Evolutionary conservation across 164 flowering plant genomes (phyloP), one percentile per base, ranked within the genome.

Genomic region (Akebia trifoliata): DNA sequence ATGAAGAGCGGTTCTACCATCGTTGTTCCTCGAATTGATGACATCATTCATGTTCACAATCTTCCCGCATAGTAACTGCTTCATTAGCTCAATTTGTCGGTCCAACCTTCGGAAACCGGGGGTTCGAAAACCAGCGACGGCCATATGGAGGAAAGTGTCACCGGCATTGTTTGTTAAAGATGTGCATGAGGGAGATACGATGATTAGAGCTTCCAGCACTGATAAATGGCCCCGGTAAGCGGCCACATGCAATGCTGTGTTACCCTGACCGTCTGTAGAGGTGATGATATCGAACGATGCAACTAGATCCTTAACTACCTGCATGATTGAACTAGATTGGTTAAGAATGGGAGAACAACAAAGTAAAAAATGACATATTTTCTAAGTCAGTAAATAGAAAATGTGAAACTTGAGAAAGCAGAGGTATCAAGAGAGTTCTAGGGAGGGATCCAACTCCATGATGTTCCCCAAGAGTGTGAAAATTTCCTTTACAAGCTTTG

Each of bases 1-100:
- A 67, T 90, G 97, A 49, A 90, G 87, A 6, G 85, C 83, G 14
- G 95, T 90, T 74, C 87, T 75, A 15, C 95, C 97, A 15, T 85
- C 76, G 8, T 68, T 74, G 74, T 90, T 90, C 66, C 53, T 67
- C 40, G 64, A 38, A 62, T 90, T 85, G 69, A 90, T 80, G 56
- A 87, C 62, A 22, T 78, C 83, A 22, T 69, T 34, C 57, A 81
- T 47, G 56, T 76, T 49, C 3, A 74, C 61, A 35, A 78, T 50
- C 22, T 71, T 71, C 9, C 83, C 83, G 28, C 54, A 17, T 6
- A 77, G 65, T 50, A 90, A 61, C 42, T 68, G 60, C 62, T 78
- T 77, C 72, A 87, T 69, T 51, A 90, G 87, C 64, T 82, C 82
- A 30, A 78, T 75, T 57, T 85, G n/a, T n/a, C n/a, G n/a, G n/a